A percentile compares a stretch with the other conserved stretches of the same genome.
Evolutionary conservation across 2,329 filamentous ascomycete genomes (phyloP).

Genomic region (Trichoderma citrinoviride): DNA sequence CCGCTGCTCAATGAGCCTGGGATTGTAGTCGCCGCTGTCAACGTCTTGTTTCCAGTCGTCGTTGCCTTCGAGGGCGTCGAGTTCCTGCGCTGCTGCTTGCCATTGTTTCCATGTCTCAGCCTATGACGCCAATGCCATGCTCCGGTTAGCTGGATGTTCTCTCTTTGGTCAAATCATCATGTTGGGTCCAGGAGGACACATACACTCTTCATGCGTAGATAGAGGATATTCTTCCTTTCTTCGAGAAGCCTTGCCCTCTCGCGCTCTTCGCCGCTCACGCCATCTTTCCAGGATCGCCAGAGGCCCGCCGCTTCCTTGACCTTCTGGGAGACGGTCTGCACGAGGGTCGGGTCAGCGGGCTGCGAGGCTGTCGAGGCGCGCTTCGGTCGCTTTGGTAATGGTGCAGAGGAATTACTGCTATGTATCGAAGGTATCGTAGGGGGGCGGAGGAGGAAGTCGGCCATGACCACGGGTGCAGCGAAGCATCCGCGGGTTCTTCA

Average conservation of each 20-base stretch:
- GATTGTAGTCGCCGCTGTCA: constrained; percentile 65
- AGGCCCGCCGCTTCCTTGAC: constrained; percentile 42
- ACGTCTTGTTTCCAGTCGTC: constrained; percentile 74
- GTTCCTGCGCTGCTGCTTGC: constrained; percentile 69
- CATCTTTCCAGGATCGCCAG: constrained; percentile 51
- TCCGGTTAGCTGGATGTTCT: neutral
- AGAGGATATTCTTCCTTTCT: constrained; percentile 61
- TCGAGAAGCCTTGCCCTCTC: constrained; percentile 48
- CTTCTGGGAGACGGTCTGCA: constrained; percentile 33
- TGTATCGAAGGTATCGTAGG: constrained; percentile 28
- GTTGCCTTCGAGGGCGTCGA: constrained; percentile 78
- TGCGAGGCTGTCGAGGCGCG: constrained; percentile 8
- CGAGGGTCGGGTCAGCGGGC: constrained; percentile 21
- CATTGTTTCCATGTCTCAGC: constrained; percentile 70
- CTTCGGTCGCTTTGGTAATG: constrained; percentile 27
- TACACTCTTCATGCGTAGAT: constrained; percentile 64
- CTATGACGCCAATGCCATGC: constrained; percentile 38
- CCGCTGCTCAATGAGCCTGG: constrained; percentile 64
- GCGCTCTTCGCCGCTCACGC: constrained; percentile 50
- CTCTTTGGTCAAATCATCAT: too few species aligned
- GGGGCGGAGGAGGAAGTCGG: constrained; percentile 31
- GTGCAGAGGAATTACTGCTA: constrained; percentile 26
- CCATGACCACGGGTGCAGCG: constrained; percentile 26
- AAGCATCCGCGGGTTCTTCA: neutral
- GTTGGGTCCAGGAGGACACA: constrained; percentile 27